A percentile compares a stretch with the other conserved stretches of the same genome.
These are phyloP conservation scores for Rubia tinctorum DNA, from an alignment of 305 asterid species.

Conservation along the genomic window DNA sequence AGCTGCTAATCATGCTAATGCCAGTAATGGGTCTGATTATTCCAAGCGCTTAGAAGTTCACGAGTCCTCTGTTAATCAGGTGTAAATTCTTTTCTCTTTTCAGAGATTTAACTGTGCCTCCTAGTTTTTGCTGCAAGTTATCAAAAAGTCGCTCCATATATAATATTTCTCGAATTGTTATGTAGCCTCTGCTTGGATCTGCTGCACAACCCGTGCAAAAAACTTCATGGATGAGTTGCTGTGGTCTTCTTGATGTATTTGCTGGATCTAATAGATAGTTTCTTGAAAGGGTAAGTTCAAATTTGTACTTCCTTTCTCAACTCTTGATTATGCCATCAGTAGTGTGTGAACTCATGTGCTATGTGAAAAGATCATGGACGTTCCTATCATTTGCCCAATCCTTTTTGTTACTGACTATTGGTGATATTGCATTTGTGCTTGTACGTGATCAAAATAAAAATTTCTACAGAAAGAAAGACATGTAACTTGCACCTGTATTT, in stretches of 20 bases:
- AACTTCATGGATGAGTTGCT: conserved; percentile 78
- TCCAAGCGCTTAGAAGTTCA: conserved; percentile 36
- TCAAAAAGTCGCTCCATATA: not conserved
- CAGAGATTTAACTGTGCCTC: not conserved
- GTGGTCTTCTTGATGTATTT: conserved; percentile 77
- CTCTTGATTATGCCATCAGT: not conserved
- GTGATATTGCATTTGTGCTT: not conserved
- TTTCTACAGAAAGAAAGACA: not conserved
- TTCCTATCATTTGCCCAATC: not conserved
- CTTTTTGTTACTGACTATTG: not conserved
- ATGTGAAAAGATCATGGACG: not conserved
- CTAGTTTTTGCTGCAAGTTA: not conserved
- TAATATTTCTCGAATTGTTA: conserved; percentile 3
- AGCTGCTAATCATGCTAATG: conserved; percentile 21
- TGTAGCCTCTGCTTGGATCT: conserved; percentile 53
- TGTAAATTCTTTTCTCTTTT: conserved; percentile 25
- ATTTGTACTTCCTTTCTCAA: not conserved
- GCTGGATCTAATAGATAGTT: conserved; percentile 54
- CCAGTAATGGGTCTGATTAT: conserved; percentile 11
- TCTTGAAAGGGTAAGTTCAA: conserved; percentile 19
- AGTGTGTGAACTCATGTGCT: not conserved
- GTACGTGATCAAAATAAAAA: not conserved
- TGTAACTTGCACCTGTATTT: not conserved
- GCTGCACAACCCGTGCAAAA: conserved; percentile 37
- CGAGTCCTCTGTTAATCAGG: conserved; percentile 34